Evolutionary conservation across 1,284 basidiomycete genomes (phyloP), one percentile per base, ranked within the genome.

Genomic region (Ceratobasidium sp.): DNA sequence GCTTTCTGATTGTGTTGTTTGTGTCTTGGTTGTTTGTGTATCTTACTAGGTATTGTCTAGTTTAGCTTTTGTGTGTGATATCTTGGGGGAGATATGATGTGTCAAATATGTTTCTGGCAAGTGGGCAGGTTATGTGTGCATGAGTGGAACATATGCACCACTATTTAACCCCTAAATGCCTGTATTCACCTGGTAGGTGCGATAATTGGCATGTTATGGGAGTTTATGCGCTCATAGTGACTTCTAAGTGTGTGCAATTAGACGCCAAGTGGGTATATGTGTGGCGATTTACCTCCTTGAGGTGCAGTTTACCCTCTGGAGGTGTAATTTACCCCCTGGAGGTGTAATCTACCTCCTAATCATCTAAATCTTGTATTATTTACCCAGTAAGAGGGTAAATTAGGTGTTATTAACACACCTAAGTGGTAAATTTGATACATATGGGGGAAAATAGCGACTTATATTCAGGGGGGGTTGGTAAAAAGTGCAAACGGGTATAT

Each of bases 401-500:
- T 57, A 19, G 64, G 34, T 2, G n/a, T 43, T 44, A 64, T 64
- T 43, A 2, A 22, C 62, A 19, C 8, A 40, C 2, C 34, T 4
- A 44, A 6, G 43, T 0, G 37, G 62, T 44, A 64, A 64, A 64
- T 64, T 64, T 43, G 17, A n/a, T 40, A 1, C 43, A 19, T 43
- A 25, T 17, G 62, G 1, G n/a, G 62, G 37, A 15, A 64, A 64
- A 64, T 64, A 25, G 46, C 22, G 11, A 13, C 6, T 40, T 17
- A 6, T 62, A 29, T 62, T 1, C 4, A 43, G 59, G 59, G 59
- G 59, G 59, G 59, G 56, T 22, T 59, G 25, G 56, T 25, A 32
- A 59, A 59, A 15, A 5, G 32, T 9, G 56, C 15, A 62, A 62
- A 62, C 43, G 17, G 19, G 59, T 62, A 62, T 43, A 62, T 62